Evolutionary conservation across 1,284 basidiomycete genomes (phyloP).

Genomic region (Apiotrichum sp.): DNA sequence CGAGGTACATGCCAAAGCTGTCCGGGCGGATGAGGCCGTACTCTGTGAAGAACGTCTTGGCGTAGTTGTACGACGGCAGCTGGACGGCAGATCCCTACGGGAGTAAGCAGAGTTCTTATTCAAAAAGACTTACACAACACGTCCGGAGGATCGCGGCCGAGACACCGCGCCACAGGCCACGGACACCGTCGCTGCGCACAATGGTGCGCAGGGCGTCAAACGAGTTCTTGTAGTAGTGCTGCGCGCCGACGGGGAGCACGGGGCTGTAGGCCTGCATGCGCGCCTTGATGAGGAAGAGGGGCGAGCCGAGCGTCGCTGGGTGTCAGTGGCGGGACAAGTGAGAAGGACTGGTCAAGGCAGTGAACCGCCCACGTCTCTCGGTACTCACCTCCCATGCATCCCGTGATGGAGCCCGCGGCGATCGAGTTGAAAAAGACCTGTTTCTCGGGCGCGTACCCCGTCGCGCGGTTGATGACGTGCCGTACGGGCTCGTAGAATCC

Average conservation of each 20-base stretch:
- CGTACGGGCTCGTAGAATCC: conserved; percentile 95
- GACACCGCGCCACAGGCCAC: conserved; percentile 80
- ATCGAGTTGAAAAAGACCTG: conserved; percentile 69
- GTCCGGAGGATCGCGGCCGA: conserved; percentile 91
- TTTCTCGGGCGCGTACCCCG: conserved; percentile 60
- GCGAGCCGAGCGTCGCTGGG: conserved; percentile 80
- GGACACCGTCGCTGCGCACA: conserved; percentile 65
- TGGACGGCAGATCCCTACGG: conserved; percentile 63
- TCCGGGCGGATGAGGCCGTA: conserved; percentile 62
- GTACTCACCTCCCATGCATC: conserved; percentile 73
- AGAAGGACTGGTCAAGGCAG: neutral
- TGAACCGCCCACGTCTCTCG: too few species aligned
- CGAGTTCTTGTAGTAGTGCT: conserved; percentile 81
- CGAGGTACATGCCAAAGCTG: conserved; percentile 79
- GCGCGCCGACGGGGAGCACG: conserved; percentile 84
- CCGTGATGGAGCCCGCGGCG: conserved; percentile 78
- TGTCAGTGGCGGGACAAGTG: neutral
- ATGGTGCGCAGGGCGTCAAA: conserved; percentile 77
- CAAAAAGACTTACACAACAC: conserved; percentile 67
- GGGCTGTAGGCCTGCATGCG: conserved; percentile 97
- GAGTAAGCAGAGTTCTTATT: neutral
- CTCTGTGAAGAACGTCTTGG: conserved; percentile 68
- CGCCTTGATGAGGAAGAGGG: conserved; percentile 92
- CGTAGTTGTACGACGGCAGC: conserved; percentile 90
- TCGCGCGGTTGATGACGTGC: conserved; percentile 59